Conservation (phyloP, 169 alveolate species). For the Plasmodium gaboni region DNA sequence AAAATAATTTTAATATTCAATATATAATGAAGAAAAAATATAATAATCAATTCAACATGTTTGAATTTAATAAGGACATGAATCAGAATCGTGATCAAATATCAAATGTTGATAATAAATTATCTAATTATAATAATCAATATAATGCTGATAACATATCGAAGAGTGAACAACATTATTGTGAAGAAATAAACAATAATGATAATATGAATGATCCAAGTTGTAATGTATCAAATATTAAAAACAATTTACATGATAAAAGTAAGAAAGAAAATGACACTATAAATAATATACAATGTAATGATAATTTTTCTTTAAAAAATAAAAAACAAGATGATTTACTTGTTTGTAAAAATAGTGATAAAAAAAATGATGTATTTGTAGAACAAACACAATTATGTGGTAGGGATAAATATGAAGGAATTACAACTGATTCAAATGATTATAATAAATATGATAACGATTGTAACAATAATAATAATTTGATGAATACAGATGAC, state of each 20-base stretch:
- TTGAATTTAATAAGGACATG: neutral
- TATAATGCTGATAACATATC: neutral
- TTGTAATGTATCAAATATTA: neutral
- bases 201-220: neutral
- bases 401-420: neutral
- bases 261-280: neutral
- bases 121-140: neutral
- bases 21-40: conserved; percentile 24
- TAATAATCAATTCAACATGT: too few relatives aligned
- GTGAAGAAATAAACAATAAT: neutral
- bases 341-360: too few relatives aligned
- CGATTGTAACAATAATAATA: neutral
- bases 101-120: too few relatives aligned
- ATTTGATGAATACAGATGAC: too few relatives aligned
- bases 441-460: neutral
- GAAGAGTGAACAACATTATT: conserved; percentile 3
- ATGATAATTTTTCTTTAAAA: neutral
- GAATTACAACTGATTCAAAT: neutral
- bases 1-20: conserved; percentile 23
- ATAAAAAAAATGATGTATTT: too few relatives aligned
- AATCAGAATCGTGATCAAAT: neutral
- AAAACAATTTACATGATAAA: neutral
- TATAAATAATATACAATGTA: neutral
- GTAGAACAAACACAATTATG: too few relatives aligned
- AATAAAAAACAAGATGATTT: neutral